phyloP scores from a whole-genome alignment of 1,139 yeast species.

The Trichomonascaceae sp. region DNA sequence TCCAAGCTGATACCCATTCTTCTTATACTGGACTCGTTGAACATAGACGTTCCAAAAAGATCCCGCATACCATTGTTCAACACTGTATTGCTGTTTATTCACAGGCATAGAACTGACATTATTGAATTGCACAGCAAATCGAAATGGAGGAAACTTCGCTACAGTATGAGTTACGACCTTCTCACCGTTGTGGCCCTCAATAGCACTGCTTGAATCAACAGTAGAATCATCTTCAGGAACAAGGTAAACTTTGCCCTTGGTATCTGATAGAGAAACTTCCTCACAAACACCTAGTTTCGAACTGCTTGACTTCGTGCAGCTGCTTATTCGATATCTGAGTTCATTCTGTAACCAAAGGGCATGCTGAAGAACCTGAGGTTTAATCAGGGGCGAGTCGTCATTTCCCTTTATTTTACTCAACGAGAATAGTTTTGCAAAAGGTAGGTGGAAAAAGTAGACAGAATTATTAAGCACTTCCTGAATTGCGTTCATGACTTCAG shows the following conservation, averaged over 20 bases:
- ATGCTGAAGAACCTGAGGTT: constrained; percentile 36
- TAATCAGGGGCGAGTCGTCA: constrained; percentile 34
- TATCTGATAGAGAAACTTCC: constrained; percentile 12
- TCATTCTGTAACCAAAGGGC: constrained; percentile 45
- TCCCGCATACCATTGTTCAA: constrained; percentile 52
- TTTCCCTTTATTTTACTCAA: constrained; percentile 37
- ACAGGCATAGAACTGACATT: constrained; percentile 41
- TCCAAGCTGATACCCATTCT: constrained; percentile 44
- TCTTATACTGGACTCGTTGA: constrained; percentile 40
- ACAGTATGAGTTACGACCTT: background rate
- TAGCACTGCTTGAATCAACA: constrained; percentile 10
- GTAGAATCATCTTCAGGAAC: constrained; percentile 22
- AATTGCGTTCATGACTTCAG: constrained; percentile 8
- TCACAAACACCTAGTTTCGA: constrained; percentile 15
- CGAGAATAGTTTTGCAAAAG: constrained; percentile 41
- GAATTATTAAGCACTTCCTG: constrained; percentile 32
- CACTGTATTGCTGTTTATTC: constrained; percentile 44
- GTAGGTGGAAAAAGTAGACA: constrained; percentile 43
- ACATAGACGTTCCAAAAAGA: constrained; percentile 51
- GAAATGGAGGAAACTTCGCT: constrained; percentile 46
- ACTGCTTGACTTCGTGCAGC: constrained; percentile 14
- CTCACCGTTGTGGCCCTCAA: background rate
- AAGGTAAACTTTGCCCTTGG: constrained; percentile 14
- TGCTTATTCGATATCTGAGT: constrained; percentile 32
- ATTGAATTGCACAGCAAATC: constrained; percentile 47